Conservation (phyloP, 768 basidiomycete genomes). For the Phanerochaete sordida region DNA sequence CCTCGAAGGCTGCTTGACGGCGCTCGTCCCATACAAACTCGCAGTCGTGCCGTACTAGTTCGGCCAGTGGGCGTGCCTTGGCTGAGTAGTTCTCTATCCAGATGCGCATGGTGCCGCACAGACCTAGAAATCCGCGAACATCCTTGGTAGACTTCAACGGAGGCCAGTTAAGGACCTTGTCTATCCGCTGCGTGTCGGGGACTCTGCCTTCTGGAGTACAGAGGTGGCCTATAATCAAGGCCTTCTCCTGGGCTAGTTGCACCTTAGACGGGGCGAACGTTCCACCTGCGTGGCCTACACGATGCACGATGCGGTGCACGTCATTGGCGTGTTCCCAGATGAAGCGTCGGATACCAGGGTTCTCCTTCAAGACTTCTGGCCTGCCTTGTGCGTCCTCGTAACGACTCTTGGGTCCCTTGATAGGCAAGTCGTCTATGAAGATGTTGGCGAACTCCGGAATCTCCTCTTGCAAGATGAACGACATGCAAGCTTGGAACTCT, state of each 20-base stretch:
- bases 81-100: conserved; percentile 15
- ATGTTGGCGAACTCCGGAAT: conserved; percentile 18
- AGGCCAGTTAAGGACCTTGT: conserved; percentile 13
- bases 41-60: conserved; percentile 15
- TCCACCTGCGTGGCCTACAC: conserved; percentile 11
- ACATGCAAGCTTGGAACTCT: conserved; percentile 20
- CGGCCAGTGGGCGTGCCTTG: conserved; percentile 9
- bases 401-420: conserved; percentile 16
- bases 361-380: conserved; percentile 5
- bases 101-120: conserved; percentile 16
- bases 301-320: conserved; percentile 18
- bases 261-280: conserved; percentile 11
- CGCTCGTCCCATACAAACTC: conserved; percentile 29
- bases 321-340: conserved; percentile 20
- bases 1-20: conserved; percentile 24
- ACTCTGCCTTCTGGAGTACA: conserved; percentile 11
- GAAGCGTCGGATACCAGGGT: conserved; percentile 15
- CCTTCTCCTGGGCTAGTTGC: background rate
- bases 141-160: conserved; percentile 8
- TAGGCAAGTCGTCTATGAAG: conserved; percentile 24
- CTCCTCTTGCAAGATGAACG: conserved; percentile 20
- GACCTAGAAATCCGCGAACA: conserved; percentile 18
- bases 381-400: conserved; percentile 9
- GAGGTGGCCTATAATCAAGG: background rate
- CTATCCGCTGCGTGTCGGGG: conserved; percentile 9